A percentile compares a stretch with the other conserved stretches of the same genome.
Conservation (phyloP, 179 eudicot species). For the Silene vulgaris region DNA sequence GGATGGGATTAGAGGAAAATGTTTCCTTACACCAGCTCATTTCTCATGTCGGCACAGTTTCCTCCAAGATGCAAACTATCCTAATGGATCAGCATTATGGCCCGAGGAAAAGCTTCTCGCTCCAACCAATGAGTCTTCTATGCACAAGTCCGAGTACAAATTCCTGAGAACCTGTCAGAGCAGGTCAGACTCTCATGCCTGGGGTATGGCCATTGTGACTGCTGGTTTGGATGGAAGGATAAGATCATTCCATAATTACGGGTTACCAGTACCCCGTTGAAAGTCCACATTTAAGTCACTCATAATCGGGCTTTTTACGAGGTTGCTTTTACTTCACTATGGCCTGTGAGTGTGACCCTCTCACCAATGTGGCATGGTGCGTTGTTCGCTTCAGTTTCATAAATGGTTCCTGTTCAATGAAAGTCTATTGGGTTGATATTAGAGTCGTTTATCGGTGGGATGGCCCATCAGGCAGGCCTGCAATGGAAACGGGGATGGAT, state of each 20-base stretch:
- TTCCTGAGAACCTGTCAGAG: constrained; percentile 62
- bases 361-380: too few species aligned
- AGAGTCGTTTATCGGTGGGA: too few species aligned
- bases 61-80: constrained; percentile 40
- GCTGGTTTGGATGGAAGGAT: constrained; percentile 92
- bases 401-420: too few species aligned
- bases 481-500: too few species aligned
- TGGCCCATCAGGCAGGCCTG: too few species aligned
- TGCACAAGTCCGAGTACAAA: constrained; percentile 60
- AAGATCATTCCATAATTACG: constrained; percentile 79
- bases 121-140: constrained; percentile 27
- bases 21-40: constrained; percentile 40
- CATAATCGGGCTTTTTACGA: too few species aligned
- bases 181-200: constrained; percentile 52
- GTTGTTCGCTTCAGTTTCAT: too few species aligned
- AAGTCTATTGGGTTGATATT: too few species aligned
- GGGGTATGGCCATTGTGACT: constrained; percentile 89
- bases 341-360: too few species aligned
- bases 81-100: constrained; percentile 83
- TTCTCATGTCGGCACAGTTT: constrained; percentile 56
- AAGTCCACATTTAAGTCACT: too few species aligned
- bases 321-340: too few species aligned
- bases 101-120: constrained; percentile 81
- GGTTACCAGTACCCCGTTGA: constrained; percentile 58
- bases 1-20: constrained; percentile 13